These are phyloP conservation scores for Diplodia intermedia DNA, from an alignment of 2,329 filamentous ascomycete genomes.

Conservation along the genomic window DNA sequence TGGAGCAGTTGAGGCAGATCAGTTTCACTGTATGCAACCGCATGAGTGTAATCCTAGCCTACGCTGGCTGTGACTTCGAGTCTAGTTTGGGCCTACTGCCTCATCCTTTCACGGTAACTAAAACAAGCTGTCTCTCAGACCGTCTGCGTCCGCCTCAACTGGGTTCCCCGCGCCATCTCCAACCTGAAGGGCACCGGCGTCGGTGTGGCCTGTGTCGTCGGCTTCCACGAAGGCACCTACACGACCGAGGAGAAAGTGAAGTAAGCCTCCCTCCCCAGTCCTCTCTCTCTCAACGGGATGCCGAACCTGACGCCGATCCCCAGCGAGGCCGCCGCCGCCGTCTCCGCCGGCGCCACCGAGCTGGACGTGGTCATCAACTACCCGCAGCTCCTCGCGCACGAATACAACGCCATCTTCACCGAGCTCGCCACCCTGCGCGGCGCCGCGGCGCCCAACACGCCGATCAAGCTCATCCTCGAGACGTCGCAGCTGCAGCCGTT, in stretches of 20 bases:
- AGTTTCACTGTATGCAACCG: neutral
- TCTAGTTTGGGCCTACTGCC: neutral
- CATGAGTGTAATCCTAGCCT: neutral
- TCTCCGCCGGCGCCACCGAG: constrained; percentile 60
- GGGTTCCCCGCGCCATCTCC: constrained; percentile 58
- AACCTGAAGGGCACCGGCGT: constrained; percentile 58
- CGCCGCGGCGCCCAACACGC: constrained; percentile 48
- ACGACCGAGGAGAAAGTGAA: constrained; percentile 58
- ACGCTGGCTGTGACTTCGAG: neutral
- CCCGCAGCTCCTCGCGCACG: constrained; percentile 48
- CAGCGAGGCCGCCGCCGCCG: constrained; percentile 57
- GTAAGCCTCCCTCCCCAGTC: constrained; percentile 33
- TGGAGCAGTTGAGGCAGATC: neutral
- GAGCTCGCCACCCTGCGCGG: constrained; percentile 62
- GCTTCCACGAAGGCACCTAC: constrained; percentile 66
- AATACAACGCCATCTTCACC: constrained; percentile 54
- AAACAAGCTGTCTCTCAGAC: constrained; percentile 45
- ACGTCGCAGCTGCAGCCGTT: constrained; percentile 58
- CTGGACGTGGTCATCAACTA: constrained; percentile 67
- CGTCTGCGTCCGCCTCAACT: constrained; percentile 64
- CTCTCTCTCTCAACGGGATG: neutral
- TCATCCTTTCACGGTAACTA: neutral
- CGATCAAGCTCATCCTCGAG: constrained; percentile 65
- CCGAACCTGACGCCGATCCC: neutral
- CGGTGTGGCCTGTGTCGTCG: constrained; percentile 64